These are phyloP conservation scores for Globisporangium carolinianum DNA, from an alignment of 352 stramenopile genomes.

Conservation along the genomic window DNA sequence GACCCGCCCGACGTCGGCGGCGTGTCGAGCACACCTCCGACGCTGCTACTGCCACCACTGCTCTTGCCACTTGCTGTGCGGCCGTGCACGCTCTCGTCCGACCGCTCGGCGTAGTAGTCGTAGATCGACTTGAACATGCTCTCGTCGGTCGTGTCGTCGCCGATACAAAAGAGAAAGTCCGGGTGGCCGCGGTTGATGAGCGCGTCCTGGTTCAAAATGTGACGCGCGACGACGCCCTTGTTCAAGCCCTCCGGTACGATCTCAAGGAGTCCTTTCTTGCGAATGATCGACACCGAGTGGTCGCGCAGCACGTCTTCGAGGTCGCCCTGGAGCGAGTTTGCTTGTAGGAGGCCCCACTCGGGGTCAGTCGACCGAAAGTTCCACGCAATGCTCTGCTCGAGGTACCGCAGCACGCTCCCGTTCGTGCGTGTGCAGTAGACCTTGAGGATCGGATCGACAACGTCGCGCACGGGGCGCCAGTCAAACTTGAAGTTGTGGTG, in stretches of 20 bases:
- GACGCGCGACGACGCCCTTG: slow-evolving; percentile 95
- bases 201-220: slow-evolving; percentile 89
- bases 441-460: slow-evolving; percentile 89
- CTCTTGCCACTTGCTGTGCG: slow-evolving; percentile 5
- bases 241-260: slow-evolving; percentile 94
- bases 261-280: slow-evolving; percentile 92
- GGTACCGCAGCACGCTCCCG: slow-evolving; percentile 90
- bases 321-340: slow-evolving; percentile 89
- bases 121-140: slow-evolving; percentile 96
- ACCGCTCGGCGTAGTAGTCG: slow-evolving; percentile 86
- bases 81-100: slow-evolving; percentile 74
- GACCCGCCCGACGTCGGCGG: slow-evolving; percentile 28
- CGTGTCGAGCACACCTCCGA: slow-evolving; percentile 5
- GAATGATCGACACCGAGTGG: slow-evolving; percentile 67
- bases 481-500: slow-evolving; percentile 81
- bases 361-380: slow-evolving; percentile 96
- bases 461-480: slow-evolving; percentile 90
- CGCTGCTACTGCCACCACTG: slow-evolving; percentile 6
- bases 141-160: slow-evolving; percentile 96
- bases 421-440: slow-evolving; percentile 96
- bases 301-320: slow-evolving; percentile 74
- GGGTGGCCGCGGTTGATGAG: slow-evolving; percentile 70
- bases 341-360: slow-evolving; percentile 95
- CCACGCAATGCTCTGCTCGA: slow-evolving; percentile 94
- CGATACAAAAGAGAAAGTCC: slow-evolving; percentile 96